A percentile compares a stretch with the other conserved stretches of the same genome.
These are phyloP conservation scores for Pouteria campechiana DNA, from an alignment of 179 eudicot genomes.

Conservation along the genomic window DNA sequence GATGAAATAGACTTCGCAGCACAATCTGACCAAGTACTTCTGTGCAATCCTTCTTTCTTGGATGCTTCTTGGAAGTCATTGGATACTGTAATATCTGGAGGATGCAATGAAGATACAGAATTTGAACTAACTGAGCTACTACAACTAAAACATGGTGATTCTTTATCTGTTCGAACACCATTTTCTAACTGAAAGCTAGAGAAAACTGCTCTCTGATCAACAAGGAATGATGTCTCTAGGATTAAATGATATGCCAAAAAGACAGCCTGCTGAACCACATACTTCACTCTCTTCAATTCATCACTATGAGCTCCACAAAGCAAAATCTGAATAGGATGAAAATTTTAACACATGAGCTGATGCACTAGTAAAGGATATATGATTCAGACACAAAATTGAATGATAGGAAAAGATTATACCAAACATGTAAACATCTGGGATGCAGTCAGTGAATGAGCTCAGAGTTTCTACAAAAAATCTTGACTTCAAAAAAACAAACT, in stretches of 20 bases:
- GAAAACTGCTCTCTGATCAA: constrained; percentile 81
- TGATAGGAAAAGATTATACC: no score
- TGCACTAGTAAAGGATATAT: no score
- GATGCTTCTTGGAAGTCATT: constrained; percentile 34
- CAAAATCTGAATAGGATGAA: constrained; percentile 53
- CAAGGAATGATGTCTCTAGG: constrained; percentile 79
- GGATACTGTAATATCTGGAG: constrained; percentile 25
- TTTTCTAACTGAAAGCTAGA: constrained; percentile 42
- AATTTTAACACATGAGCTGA: background rate
- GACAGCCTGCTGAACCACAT: constrained; percentile 80
- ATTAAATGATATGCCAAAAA: constrained; percentile 94
- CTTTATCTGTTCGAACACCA: constrained; percentile 3
- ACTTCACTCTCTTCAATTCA: constrained; percentile 79
- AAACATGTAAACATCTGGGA: no score
- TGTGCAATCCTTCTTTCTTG: constrained; percentile 11
- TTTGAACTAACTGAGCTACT: constrained; percentile 13
- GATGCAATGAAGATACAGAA: constrained; percentile 7
- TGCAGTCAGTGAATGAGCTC: no score
- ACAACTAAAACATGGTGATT: constrained; percentile 6
- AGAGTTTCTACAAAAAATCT: no score
- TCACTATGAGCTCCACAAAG: constrained; percentile 75
- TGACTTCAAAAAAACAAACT: no score
- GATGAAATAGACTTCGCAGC: no score
- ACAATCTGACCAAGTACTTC: no score
- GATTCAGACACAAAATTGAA: no score